Base-by-base conservation (phyloP, 2,329 filamentous ascomycete species). In the Neofusicoccum ribis region DNA sequence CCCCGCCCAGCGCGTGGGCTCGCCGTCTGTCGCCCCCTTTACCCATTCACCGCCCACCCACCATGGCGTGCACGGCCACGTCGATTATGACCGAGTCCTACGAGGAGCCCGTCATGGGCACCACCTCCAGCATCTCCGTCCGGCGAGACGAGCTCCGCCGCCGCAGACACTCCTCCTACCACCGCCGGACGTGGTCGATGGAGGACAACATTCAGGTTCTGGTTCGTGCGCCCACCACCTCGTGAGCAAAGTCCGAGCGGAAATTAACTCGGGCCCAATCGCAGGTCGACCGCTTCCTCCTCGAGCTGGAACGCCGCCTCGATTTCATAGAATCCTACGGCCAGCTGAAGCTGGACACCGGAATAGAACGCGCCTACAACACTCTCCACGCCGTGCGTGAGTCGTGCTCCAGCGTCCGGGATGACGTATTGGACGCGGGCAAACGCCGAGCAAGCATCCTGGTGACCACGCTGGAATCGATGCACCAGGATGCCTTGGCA, bases 281-380 rank as follows among this genome's bases (percentile, higher is more conserved):
- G 59, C 68, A 90, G 87, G 86, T 95, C 59, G 92, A 95, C 73
- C 80, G 90, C 59, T 95, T 96, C 76, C 84, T 99, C 64, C 85
- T 89, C 44, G 93, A 98, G 75, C 84, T 99, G 49, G 93, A 96
- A 78, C 86, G 90, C 69, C 88, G 94, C 63, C 83, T 99, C 52
- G 93, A 96, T 73, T 91, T 92, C 77, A 85, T 98, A 52, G 95
- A 99, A 78, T 88, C 87, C 68, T 97, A 96, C 73, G 89, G 91
- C 68, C 92, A 96, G 73, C 80, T 93, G 66, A 90, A 90, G 67
- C 85, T 96, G 70, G 95, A 99, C 76, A 85, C 90, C 50, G 91
- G 92, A 72, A 88, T 98, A 64, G 89, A 91, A 49, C 88, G 91
- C 69, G 92, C 94, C 20, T 96, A 96, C 78, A 84, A 89, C 15